Base-by-base conservation (phyloP, 2,329 filamentous ascomycete genomes). In the Chalaropsis thielavioides region DNA sequence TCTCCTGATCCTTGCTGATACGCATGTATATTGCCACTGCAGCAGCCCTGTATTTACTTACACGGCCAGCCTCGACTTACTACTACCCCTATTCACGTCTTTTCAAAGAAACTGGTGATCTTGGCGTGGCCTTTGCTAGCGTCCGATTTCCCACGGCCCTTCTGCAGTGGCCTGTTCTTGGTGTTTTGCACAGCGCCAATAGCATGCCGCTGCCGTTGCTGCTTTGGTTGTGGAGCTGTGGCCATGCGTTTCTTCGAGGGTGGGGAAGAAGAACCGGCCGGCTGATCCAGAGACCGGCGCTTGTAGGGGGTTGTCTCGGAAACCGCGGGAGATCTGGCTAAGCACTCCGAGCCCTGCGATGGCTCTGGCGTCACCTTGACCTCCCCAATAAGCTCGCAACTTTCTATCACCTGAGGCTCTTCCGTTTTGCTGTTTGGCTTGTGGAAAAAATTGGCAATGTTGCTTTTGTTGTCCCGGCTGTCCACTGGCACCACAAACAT, bases 401-500 rank as follows among this genome's bases (percentile, higher is more conserved):
- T 46, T 22, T 49, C 31, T 22, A 17, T 27, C 19, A 11, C 56
- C 11, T 13, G 19, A 1, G 17, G 10, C 2, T 5, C 19, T 15
- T 60, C 56, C 35, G 24, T 51, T 64, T 76, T 77, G 64, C 74
- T 74, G 68, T 80, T 72, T n/a, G 73, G 79, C 51, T 84, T 88
- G 7, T 81, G 81, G 71, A 97, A 97, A 78, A 96, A 96, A 71
- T 96, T 96, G 58, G 88, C 89, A 73, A 97, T 97, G 69, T 94
- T 96, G 61, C 81, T 85, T 76, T 95, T 96, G 74, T 96, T 96
- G 71, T 92, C 88, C 69, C 84, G 86, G 75, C 89, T 95, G 70
- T 89, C 82, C 41, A 96, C 76, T 0, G 92, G 92, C 1, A 96
- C 78, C 56, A 96, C 81, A 71, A 96, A 96, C 0, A 81, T 82